Evolutionary conservation across 2,329 filamentous ascomycete species (phyloP).

Genomic region (Emericellopsis atlantica): DNA sequence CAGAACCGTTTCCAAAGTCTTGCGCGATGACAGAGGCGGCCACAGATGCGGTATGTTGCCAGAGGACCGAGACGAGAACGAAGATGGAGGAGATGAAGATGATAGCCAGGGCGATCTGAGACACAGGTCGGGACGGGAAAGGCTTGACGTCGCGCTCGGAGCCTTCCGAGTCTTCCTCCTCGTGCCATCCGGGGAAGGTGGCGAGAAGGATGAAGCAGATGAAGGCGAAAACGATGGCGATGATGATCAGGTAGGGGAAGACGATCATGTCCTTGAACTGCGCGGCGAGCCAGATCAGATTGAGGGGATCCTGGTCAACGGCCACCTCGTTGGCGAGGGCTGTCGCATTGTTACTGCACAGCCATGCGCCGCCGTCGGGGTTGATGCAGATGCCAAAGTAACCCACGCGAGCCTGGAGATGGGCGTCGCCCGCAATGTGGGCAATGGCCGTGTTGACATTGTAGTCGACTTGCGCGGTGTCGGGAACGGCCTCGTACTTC

Average conservation of each 20-base stretch:
- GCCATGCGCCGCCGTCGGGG: slow-evolving; percentile 77
- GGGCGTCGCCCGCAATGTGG: slow-evolving; percentile 78
- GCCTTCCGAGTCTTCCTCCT: slow-evolving; percentile 69
- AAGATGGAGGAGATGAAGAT: slow-evolving; percentile 71
- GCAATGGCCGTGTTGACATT: slow-evolving; percentile 73
- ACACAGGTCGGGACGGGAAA: slow-evolving; percentile 84
- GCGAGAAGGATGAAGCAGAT: slow-evolving; percentile 89
- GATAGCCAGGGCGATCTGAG: slow-evolving; percentile 82
- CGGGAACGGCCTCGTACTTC: slow-evolving; percentile 67
- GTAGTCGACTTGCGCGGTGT: slow-evolving; percentile 82
- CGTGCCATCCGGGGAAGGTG: slow-evolving; percentile 96
- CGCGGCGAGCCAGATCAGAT: slow-evolving; percentile 90
- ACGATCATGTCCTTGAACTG: slow-evolving; percentile 99
- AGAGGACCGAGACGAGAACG: slow-evolving; percentile 62
- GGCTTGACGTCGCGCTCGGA: slow-evolving; percentile 86
- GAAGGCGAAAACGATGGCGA: slow-evolving; percentile 95
- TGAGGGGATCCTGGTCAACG: slow-evolving; percentile 88
- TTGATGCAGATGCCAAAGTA: slow-evolving; percentile 98
- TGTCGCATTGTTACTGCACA: slow-evolving; percentile 96
- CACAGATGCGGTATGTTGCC: slow-evolving; percentile 93
- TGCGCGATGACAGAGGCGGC: slow-evolving; percentile 88
- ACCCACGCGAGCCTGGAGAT: slow-evolving; percentile 81
- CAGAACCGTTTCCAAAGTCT: slow-evolving; percentile 81
- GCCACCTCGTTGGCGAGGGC: slow-evolving; percentile 79
- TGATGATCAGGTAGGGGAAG: slow-evolving; percentile 94